phyloP scores from a whole-genome alignment of 805 yeast species.

The Ogataea methanolica region DNA sequence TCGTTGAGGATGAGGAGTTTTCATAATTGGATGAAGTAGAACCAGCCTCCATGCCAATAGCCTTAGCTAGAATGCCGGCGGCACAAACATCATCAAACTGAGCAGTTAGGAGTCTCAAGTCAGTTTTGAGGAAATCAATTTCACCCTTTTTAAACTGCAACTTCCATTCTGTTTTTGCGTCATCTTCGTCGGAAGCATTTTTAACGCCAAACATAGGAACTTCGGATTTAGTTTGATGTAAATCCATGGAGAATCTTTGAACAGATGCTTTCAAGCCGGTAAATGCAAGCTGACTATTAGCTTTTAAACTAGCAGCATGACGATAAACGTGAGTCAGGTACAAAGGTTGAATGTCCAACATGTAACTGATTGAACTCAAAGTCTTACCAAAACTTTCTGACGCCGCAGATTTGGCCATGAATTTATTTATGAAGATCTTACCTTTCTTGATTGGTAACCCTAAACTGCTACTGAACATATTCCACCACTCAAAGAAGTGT shows the following conservation, averaged over 20 bases:
- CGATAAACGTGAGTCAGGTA: conserved; percentile 70
- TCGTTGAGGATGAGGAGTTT: conserved; percentile 16
- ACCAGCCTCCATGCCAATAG: conserved; percentile 23
- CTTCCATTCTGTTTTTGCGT: conserved; percentile 41
- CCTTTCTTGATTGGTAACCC: conserved; percentile 81
- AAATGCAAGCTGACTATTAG: conserved; percentile 43
- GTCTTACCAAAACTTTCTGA: conserved; percentile 29
- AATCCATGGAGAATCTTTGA: conserved; percentile 52
- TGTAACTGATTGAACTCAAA: conserved; percentile 73
- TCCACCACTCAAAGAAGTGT: conserved; percentile 85
- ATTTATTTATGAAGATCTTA: conserved; percentile 52
- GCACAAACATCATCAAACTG: conserved; percentile 53
- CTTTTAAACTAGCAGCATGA: conserved; percentile 35
- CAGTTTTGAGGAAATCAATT: conserved; percentile 63
- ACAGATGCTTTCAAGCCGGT: conserved; percentile 70
- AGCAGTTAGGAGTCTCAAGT: conserved; percentile 63
- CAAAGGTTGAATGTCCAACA: conserved; percentile 66
- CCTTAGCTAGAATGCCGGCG: conserved; percentile 35
- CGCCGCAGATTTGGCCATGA: conserved; percentile 15
- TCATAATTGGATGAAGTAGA: conserved; percentile 15
- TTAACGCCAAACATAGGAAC: conserved; percentile 14
- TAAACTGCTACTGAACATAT: conserved; percentile 69
- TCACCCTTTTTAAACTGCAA: conserved; percentile 68
- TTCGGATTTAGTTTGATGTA: conserved; percentile 57
- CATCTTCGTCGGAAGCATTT: conserved; percentile 33